Evolutionary conservation across 805 yeast species (phyloP).

Genomic region (Kockiozyma suomiensis): DNA sequence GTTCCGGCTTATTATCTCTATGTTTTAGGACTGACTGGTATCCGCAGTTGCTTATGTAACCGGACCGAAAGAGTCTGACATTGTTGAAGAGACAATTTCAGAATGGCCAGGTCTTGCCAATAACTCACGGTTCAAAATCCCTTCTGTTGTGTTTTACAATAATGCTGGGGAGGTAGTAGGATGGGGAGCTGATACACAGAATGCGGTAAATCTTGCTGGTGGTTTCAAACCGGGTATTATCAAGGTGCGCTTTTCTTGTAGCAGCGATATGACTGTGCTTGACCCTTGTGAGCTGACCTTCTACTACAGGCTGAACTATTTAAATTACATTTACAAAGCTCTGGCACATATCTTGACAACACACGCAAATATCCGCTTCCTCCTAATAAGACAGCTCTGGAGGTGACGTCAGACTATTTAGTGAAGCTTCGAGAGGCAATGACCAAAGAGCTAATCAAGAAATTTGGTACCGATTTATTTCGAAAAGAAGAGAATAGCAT

Average conservation of each 20-base stretch:
- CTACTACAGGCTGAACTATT: constrained; percentile 19
- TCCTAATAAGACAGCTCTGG: constrained; percentile 23
- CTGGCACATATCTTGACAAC: constrained; percentile 10
- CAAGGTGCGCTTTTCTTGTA: background rate
- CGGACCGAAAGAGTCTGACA: constrained; percentile 4
- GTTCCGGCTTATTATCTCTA: too few species aligned
- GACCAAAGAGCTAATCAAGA: constrained; percentile 9
- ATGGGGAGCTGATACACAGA: constrained; percentile 25
- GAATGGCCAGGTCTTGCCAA: constrained; percentile 31
- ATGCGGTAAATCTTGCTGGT: constrained; percentile 8
- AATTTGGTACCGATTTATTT: constrained; percentile 11
- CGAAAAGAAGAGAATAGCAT: constrained; percentile 14
- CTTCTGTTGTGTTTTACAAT: constrained; percentile 27
- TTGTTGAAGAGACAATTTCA: background rate
- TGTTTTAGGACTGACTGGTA: background rate
- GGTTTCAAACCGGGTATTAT: constrained; percentile 14
- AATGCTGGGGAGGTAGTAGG: constrained; percentile 19
- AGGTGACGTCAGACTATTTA: constrained; percentile 27
- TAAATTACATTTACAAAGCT: constrained; percentile 24
- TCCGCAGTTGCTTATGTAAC: constrained; percentile 7
- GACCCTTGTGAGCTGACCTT: too few species aligned
- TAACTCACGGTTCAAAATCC: constrained; percentile 19
- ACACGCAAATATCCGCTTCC: constrained; percentile 11
- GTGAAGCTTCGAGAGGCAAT: constrained; percentile 10
- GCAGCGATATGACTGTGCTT: too few species aligned